Conservation (phyloP, 176 grass and related monocot genomes). For the Coix lacrymajobi region DNA sequence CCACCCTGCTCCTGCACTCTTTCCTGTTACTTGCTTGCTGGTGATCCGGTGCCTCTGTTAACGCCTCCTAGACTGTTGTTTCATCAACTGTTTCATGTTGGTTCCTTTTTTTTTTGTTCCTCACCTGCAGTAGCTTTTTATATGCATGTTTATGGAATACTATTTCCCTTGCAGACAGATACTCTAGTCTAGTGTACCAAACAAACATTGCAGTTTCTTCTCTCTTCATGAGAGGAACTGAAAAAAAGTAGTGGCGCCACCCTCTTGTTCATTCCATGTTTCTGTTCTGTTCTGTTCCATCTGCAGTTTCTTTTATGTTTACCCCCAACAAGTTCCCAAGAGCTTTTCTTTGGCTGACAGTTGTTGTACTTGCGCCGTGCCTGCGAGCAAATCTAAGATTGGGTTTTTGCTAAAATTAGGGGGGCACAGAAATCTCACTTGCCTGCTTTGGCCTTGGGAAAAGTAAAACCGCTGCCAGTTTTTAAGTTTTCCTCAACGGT, state of each 20-base stretch:
- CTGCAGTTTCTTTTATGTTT: not conserved
- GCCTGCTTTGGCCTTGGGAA: not conserved
- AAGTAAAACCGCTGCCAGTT: conserved; percentile 20
- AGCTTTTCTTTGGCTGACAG: conserved; percentile 3
- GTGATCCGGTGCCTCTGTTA: not conserved
- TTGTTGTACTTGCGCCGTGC: not conserved
- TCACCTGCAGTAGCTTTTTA: not conserved
- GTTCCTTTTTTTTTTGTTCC: not conserved
- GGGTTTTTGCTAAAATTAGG: conserved; percentile 43
- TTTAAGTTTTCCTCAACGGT: conserved; percentile 53
- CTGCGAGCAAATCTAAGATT: conserved; percentile 8
- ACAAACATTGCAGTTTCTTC: conserved; percentile 11
- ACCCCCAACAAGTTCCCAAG: not conserved
- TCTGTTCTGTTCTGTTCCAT: not conserved
- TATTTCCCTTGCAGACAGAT: not conserved
- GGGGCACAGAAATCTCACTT: not conserved
- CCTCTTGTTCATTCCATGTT: not conserved
- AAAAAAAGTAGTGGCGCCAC: not conserved
- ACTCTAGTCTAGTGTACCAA: not conserved
- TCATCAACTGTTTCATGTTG: not conserved
- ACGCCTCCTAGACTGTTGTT: not conserved
- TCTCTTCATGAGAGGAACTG: not conserved
- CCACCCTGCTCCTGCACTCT: not conserved
- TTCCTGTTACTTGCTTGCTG: not conserved
- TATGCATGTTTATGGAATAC: not conserved